A percentile compares a stretch with the other conserved stretches of the same genome.
Evolutionary conservation across 768 basidiomycete genomes (phyloP).

Genomic region (Mycena galericulata): DNA sequence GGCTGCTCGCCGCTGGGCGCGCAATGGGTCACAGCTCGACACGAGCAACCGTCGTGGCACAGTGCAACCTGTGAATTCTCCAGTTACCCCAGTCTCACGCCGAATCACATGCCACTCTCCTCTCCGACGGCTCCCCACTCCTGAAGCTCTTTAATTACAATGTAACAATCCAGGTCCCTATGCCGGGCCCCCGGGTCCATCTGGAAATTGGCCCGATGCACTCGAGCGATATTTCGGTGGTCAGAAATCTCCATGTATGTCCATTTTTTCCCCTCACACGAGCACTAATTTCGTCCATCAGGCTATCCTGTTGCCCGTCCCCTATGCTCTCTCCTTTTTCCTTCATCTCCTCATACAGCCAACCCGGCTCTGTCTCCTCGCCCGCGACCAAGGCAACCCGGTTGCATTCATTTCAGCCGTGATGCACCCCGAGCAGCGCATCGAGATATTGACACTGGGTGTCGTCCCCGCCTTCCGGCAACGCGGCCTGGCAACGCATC

Average conservation of each 20-base stretch:
- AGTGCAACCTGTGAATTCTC: not conserved
- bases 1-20: slow-evolving; percentile 13
- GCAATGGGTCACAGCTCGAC: not conserved
- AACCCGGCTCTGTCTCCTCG: slow-evolving; percentile 55
- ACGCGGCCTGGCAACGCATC: slow-evolving; percentile 51
- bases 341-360: slow-evolving; percentile 59
- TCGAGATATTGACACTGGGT: slow-evolving; percentile 66
- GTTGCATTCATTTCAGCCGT: slow-evolving; percentile 61
- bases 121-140: too few relatives aligned
- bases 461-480: slow-evolving; percentile 60
- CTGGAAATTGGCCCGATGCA: not conserved
- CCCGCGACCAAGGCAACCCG: slow-evolving; percentile 45
- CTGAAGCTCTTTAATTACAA: too few relatives aligned
- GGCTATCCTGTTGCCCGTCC: slow-evolving; percentile 53
- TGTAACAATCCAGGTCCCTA: too few relatives aligned
- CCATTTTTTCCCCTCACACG: slow-evolving; percentile 35
- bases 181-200: not conserved
- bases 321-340: slow-evolving; percentile 58
- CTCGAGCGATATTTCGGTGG: slow-evolving; percentile 13
- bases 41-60: slow-evolving; percentile 1
- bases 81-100: too few relatives aligned
- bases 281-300: slow-evolving; percentile 34
- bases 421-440: slow-evolving; percentile 45
- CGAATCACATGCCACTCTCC: too few relatives aligned
- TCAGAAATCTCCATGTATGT: slow-evolving; percentile 57